Evolutionary conservation across 2,329 filamentous ascomycete genomes (phyloP).

Genomic region (Exserohilum turcica): DNA sequence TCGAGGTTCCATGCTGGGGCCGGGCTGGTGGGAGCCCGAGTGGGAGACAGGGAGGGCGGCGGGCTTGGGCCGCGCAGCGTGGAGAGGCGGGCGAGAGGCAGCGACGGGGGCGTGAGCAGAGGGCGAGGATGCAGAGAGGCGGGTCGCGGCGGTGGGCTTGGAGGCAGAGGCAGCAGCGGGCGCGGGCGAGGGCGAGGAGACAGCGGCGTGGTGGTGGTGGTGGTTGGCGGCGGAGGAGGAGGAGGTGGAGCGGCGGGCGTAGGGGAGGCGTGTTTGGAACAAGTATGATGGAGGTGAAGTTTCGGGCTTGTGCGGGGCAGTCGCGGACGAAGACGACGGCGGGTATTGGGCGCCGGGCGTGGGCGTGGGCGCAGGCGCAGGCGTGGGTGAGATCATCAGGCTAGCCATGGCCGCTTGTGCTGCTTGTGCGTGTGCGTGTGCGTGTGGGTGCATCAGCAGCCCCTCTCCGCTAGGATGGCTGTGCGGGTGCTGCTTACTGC

Average conservation of each 20-base stretch:
- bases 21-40: constrained; percentile 18
- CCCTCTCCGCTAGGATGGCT: too few relatives aligned
- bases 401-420: constrained; percentile 1
- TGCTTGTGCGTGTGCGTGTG: background rate
- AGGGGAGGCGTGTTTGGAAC: constrained; percentile 6
- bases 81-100: constrained; percentile 14
- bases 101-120: constrained; percentile 8
- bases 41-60: background rate
- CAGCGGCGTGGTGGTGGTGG: too few relatives aligned
- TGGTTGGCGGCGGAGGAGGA: background rate
- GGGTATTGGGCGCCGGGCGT: constrained; percentile 13
- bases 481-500: too few relatives aligned
- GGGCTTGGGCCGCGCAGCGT: constrained; percentile 22
- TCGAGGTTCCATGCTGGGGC: constrained; percentile 64
- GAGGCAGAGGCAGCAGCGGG: constrained; percentile 1
- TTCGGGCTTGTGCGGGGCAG: constrained; percentile 20
- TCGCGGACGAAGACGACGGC: constrained; percentile 18
- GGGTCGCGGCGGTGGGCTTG: background rate
- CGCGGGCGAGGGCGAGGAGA: too few relatives aligned
- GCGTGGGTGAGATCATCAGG: constrained; percentile 27
- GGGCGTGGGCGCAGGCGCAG: constrained; percentile 12
- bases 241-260: background rate
- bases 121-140: background rate
- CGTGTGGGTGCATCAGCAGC: constrained; percentile 20
- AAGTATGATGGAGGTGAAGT: constrained; percentile 16